phyloP scores from a whole-genome alignment of 352 stramenopile genomes.

The Phytophthora podocarpi region DNA sequence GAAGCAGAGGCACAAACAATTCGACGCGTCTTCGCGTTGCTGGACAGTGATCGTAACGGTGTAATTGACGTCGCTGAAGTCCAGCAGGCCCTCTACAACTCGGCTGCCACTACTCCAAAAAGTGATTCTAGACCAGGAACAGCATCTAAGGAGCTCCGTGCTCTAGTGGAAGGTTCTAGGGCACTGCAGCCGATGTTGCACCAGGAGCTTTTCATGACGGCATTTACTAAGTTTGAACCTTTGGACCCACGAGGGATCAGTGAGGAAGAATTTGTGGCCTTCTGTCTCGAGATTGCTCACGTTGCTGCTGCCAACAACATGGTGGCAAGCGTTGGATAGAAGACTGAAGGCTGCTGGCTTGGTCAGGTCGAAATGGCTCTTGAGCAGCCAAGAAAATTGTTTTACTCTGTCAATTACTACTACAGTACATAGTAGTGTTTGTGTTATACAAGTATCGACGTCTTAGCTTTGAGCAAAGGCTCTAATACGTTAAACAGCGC shows the following conservation, averaged over 20 bases:
- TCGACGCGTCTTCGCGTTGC: constrained; percentile 55
- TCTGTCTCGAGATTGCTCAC: constrained; percentile 70
- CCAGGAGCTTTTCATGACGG: constrained; percentile 63
- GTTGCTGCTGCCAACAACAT: constrained; percentile 38
- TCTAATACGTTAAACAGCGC: constrained; percentile 34
- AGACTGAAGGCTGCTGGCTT: too few species aligned
- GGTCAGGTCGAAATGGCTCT: too few species aligned
- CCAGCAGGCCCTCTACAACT: constrained; percentile 46
- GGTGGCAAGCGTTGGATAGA: constrained; percentile 1
- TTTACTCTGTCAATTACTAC: too few species aligned
- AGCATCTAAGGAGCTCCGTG: constrained; percentile 24
- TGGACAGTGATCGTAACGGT: constrained; percentile 65
- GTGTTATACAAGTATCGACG: constrained; percentile 20
- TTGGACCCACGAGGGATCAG: constrained; percentile 62
- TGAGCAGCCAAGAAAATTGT: too few species aligned
- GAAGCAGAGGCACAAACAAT: constrained; percentile 55
- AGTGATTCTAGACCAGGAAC: background rate
- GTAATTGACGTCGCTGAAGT: constrained; percentile 70
- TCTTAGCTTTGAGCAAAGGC: constrained; percentile 32
- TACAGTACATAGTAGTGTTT: too few species aligned
- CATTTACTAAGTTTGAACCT: constrained; percentile 66
- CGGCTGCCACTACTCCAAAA: constrained; percentile 6
- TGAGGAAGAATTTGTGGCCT: constrained; percentile 75
- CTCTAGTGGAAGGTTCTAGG: constrained; percentile 47
- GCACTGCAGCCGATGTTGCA: constrained; percentile 66